phyloP scores from a whole-genome alignment of 164 flowering plant genomes.

The Nymphaea colorata region DNA sequence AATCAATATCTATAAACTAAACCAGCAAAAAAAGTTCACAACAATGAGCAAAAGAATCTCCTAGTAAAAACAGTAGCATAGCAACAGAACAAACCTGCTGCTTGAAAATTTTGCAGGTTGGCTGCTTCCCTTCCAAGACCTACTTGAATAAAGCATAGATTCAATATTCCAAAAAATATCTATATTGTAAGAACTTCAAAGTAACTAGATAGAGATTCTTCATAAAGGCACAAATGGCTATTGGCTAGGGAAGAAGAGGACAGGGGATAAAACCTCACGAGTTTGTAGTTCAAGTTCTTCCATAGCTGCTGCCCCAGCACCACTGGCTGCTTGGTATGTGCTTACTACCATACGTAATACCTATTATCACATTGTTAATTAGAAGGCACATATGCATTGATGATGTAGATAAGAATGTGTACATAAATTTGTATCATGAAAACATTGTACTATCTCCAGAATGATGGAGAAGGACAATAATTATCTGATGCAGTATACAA shows the following conservation, averaged over 20 bases:
- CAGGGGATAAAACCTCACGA: constrained; percentile 61
- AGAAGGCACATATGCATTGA: too few relatives aligned
- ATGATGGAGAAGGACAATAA: too few relatives aligned
- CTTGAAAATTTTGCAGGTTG: constrained; percentile 86
- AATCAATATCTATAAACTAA: too few relatives aligned
- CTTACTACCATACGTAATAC: constrained; percentile 96
- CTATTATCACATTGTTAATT: constrained; percentile 20
- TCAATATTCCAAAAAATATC: not conserved
- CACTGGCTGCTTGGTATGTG: constrained; percentile 99
- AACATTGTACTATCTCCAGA: too few relatives aligned
- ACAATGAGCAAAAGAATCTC: not conserved
- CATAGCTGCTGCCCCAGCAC: constrained; percentile 99
- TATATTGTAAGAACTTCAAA: not conserved
- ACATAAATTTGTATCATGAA: too few relatives aligned
- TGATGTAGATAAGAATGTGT: too few relatives aligned
- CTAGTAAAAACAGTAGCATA: not conserved
- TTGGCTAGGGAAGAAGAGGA: too few relatives aligned
- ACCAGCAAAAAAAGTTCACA: not conserved
- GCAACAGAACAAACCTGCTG: constrained; percentile 48
- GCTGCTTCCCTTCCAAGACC: constrained; percentile 86
- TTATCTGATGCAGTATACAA: too few relatives aligned
- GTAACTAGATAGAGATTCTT: not conserved
- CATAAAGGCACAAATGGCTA: too few relatives aligned
- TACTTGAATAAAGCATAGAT: constrained; percentile 10
- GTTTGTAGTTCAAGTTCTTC: constrained; percentile 93